Percentiles rank a stretch among this genome's conserved stretches.
These are phyloP conservation scores for Paramyrothecium roridum DNA, from an alignment of 2,329 filamentous ascomycete species.

Conservation along the genomic window DNA sequence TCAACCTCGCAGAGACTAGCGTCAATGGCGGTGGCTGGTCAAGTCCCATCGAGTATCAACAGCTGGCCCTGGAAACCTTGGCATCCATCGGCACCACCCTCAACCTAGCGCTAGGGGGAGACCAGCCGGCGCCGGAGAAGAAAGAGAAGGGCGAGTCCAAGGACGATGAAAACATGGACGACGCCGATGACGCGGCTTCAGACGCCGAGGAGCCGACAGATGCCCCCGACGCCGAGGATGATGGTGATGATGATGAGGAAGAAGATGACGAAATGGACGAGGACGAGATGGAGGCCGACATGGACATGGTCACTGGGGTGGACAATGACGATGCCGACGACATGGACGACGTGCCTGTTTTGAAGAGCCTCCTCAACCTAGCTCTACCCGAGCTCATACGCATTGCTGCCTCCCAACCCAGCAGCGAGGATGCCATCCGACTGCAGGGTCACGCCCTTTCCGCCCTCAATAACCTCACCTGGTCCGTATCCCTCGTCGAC, in stretches of 20 bases:
- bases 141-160: slow-evolving; percentile 35
- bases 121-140: slow-evolving; percentile 16
- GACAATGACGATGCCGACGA: slow-evolving; percentile 35
- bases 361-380: slow-evolving; percentile 37
- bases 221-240: slow-evolving; percentile 30
- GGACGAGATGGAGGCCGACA: slow-evolving; percentile 59
- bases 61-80: slow-evolving; percentile 58
- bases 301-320: slow-evolving; percentile 58
- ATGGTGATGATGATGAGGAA: slow-evolving; percentile 32
- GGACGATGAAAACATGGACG: slow-evolving; percentile 35
- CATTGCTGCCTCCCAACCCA: slow-evolving; percentile 37
- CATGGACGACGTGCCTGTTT: slow-evolving; percentile 51
- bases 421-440: slow-evolving; percentile 36
- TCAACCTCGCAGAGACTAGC: slow-evolving; percentile 18
- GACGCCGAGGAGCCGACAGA: slow-evolving; percentile 28
- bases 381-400: slow-evolving; percentile 43
- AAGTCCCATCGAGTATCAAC: slow-evolving; percentile 42
- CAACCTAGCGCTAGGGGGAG: slow-evolving; percentile 43
- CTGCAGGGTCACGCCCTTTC: slow-evolving; percentile 55
- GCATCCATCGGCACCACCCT: slow-evolving; percentile 62
- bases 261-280: slow-evolving; percentile 53
- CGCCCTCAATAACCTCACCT: slow-evolving; percentile 64
- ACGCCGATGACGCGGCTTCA: slow-evolving; percentile 31
- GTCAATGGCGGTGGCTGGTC: slow-evolving; percentile 32
- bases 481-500: slow-evolving; percentile 62